Percentiles rank a stretch among this genome's conserved stretches.
Evolutionary conservation across 306 rosid genomes (phyloP).

Genomic region (Abrus precatorius): DNA sequence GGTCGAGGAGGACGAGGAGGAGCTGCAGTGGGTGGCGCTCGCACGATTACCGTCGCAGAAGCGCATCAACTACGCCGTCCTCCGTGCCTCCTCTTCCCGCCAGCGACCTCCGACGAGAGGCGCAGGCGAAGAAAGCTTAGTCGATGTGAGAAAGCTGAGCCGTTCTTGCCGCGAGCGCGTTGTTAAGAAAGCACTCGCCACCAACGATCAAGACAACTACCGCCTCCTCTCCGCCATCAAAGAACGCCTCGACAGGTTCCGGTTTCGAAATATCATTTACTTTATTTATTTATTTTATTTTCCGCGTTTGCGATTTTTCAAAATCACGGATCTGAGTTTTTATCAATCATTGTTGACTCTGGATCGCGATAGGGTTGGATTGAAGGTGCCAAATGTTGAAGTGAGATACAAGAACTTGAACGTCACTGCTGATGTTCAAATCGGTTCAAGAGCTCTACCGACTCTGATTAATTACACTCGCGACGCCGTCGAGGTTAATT

Average conservation of each 20-base stretch:
- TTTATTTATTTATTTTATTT: not conserved
- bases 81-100: slow-evolving; percentile 47
- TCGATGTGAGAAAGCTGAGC: slow-evolving; percentile 75
- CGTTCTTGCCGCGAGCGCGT: slow-evolving; percentile 68
- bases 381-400: slow-evolving; percentile 75
- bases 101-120: not conserved
- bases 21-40: slow-evolving; percentile 84
- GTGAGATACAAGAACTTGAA: slow-evolving; percentile 68
- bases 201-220: slow-evolving; percentile 78
- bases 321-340: slow-evolving; percentile 1
- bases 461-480: slow-evolving; percentile 70
- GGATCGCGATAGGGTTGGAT: slow-evolving; percentile 59
- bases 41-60: slow-evolving; percentile 69
- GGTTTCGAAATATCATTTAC: no score
- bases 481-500: slow-evolving; percentile 65
- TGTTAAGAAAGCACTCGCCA: slow-evolving; percentile 78
- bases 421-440: slow-evolving; percentile 65
- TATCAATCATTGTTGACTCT: slow-evolving; percentile 20
- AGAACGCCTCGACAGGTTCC: slow-evolving; percentile 70
- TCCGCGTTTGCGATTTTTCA: not conserved
- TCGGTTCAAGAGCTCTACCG: slow-evolving; percentile 84
- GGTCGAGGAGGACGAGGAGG: slow-evolving; percentile 70
- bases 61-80: slow-evolving; percentile 62
- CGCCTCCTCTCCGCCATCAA: slow-evolving; percentile 73
- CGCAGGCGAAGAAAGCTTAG: slow-evolving; percentile 17